Conservation (phyloP, 768 basidiomycete species). For the Exsudoporus frostii region DNA sequence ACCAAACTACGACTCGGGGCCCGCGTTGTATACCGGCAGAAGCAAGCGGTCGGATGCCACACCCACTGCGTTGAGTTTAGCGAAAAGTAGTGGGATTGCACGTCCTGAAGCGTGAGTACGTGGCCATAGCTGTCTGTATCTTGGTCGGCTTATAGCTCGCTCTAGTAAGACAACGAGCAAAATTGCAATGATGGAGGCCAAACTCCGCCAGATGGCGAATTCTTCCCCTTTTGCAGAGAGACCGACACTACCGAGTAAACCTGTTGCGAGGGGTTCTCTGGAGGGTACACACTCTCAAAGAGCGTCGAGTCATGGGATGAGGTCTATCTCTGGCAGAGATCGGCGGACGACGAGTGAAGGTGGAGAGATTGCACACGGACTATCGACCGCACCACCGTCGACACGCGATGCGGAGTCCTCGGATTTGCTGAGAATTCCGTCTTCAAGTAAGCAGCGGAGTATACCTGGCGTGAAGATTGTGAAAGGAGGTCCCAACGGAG, state of each 20-base stretch:
- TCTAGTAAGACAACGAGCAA: constrained; percentile 70
- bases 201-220: constrained; percentile 74
- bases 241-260: constrained; percentile 24
- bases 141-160: constrained; percentile 6
- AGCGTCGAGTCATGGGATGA: neutral
- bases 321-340: neutral
- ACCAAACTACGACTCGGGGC: constrained; percentile 36
- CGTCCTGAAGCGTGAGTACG: constrained; percentile 47
- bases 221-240: constrained; percentile 20
- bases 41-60: constrained; percentile 54
- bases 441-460: constrained; percentile 24
- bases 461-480: constrained; percentile 34
- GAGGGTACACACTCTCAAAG: constrained; percentile 1
- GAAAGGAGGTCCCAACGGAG: constrained; percentile 20
- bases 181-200: constrained; percentile 96
- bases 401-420: constrained; percentile 10
- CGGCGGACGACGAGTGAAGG: constrained; percentile 2
- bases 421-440: constrained; percentile 10
- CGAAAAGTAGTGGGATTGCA: constrained; percentile 64
- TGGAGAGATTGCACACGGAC: neutral
- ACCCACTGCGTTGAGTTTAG: constrained; percentile 84
- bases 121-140: constrained; percentile 1
- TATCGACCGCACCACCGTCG: neutral
- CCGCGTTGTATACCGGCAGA: constrained; percentile 31
- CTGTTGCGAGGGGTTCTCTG: neutral